Base-by-base conservation (phyloP, 306 rosid species). In the Lupinus albus region DNA sequence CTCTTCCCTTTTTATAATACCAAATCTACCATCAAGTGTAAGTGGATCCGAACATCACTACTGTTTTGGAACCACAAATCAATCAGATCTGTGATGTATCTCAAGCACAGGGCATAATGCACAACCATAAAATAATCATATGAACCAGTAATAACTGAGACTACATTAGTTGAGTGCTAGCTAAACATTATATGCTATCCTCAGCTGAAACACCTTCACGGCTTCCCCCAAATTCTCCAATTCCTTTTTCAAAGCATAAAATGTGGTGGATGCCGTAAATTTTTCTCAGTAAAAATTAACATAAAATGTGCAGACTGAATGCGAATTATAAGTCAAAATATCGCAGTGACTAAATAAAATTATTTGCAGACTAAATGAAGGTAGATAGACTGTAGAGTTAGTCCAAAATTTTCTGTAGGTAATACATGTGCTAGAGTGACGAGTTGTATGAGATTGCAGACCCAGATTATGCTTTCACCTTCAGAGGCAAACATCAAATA, bases 231-330 rank as follows among this genome's bases (percentile, higher is more conserved):
- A 30, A 13, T 63, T 11, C 55, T 64, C 10, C 8, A 12, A 21
- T 33, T 8, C 45, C 45, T 15, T n/a, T 35, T 60, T 41, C 30
- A 10, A 41, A 2, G 12, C 48, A 33, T 35, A 59, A 10, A 32
- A 61, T 41, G 49, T 18, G 61, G 61, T 7, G 30, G 11, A 21
- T n/a, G 45, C 57, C n/a, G n/a, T n/a, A n/a, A n/a, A n/a, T n/a
- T n/a, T n/a, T n/a, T n/a, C n/a, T n/a, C 45, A 39, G 59, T 55
- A 32, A 42, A 64, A 33, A 18, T 8, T 32, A 74, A 35, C 76
- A 71, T 67, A 67, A 71, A 72, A 18, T 61, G 56, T 72, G 45
- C n/a, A n/a, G n/a, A n/a, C n/a, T n/a, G n/a, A n/a, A n/a, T n/a
- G n/a, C n/a, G n/a, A n/a, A n/a, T n/a, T n/a, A n/a, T n/a, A n/a